Conservation (phyloP, 2,329 filamentous ascomycete species). For the Ceratocystis smalleyi region DNA sequence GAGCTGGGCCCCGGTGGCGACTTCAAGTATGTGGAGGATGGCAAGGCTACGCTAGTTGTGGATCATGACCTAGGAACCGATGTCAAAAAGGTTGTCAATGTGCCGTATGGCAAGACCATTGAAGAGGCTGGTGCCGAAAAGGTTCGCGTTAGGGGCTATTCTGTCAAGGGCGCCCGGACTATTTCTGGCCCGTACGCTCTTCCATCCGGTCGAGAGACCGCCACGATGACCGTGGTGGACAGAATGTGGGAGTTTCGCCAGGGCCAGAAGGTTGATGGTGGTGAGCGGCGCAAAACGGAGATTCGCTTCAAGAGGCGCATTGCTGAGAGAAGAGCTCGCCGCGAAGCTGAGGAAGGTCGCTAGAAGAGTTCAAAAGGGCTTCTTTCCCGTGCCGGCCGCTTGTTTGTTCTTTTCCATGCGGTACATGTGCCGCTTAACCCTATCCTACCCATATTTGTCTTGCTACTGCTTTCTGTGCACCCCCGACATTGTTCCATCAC, state of each 20-base stretch:
- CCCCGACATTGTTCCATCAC: too few relatives aligned
- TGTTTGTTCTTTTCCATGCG: neutral
- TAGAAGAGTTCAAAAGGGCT: neutral
- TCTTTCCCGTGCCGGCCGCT: neutral
- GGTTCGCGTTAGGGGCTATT: constrained; percentile 46
- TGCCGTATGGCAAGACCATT: constrained; percentile 32
- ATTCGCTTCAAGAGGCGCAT: constrained; percentile 74
- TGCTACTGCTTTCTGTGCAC: too few relatives aligned
- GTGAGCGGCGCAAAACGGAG: constrained; percentile 77
- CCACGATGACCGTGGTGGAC: constrained; percentile 56
- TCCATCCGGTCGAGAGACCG: constrained; percentile 47
- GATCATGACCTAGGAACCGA: constrained; percentile 26
- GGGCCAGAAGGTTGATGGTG: constrained; percentile 87
- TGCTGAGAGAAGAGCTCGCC: constrained; percentile 58
- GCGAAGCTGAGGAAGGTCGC: constrained; percentile 29
- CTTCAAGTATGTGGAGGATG: constrained; percentile 50
- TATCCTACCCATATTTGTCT: too few relatives aligned
- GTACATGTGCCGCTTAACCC: neutral
- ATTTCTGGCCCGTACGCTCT: constrained; percentile 64
- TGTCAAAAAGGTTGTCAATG: constrained; percentile 39
- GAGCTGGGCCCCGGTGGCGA: constrained; percentile 72
- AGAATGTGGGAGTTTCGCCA: constrained; percentile 84
- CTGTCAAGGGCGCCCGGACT: constrained; percentile 48
- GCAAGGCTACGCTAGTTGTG: constrained; percentile 37
- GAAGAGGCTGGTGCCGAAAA: constrained; percentile 15